Percentiles rank a stretch among this genome's conserved stretches.
phyloP scores from a whole-genome alignment of 148 eudicot genomes.

The Rheum nobile region DNA sequence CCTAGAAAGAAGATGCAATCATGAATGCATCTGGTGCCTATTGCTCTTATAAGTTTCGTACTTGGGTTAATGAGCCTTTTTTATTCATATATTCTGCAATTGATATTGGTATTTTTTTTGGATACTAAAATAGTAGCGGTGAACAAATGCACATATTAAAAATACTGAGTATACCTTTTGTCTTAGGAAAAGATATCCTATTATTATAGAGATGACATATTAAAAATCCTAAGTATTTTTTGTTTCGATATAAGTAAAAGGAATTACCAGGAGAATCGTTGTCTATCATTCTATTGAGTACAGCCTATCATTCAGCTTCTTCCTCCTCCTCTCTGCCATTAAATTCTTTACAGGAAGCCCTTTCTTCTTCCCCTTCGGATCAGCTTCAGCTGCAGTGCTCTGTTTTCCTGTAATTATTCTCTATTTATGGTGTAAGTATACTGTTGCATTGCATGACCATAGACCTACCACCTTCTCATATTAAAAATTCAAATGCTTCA shows the following conservation, averaged over 20 bases:
- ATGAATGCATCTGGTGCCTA: neutral
- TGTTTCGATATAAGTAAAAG: neutral
- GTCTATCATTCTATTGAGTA: too few species aligned
- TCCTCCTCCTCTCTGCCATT: too few species aligned
- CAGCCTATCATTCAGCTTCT: too few species aligned
- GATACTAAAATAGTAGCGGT: neutral
- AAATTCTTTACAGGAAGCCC: too few species aligned
- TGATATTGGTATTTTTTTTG: neutral
- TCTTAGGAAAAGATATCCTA: neutral
- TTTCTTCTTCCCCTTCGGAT: too few species aligned
- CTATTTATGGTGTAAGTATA: too few species aligned
- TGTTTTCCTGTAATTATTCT: too few species aligned
- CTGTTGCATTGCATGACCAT: too few species aligned
- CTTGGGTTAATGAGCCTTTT: neutral
- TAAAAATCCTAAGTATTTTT: neutral
- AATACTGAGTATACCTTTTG: neutral
- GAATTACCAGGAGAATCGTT: neutral
- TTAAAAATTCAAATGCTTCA: too few species aligned
- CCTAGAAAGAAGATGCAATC: neutral
- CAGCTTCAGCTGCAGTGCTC: too few species aligned
- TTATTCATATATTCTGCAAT: neutral
- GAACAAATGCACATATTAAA: too few species aligned
- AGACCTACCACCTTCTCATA: too few species aligned
- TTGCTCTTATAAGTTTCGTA: neutral
- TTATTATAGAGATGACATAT: neutral